These are phyloP conservation scores for Magnaporthiopsis rhizophila DNA, from an alignment of 2,329 filamentous ascomycete species.

Conservation along the genomic window DNA sequence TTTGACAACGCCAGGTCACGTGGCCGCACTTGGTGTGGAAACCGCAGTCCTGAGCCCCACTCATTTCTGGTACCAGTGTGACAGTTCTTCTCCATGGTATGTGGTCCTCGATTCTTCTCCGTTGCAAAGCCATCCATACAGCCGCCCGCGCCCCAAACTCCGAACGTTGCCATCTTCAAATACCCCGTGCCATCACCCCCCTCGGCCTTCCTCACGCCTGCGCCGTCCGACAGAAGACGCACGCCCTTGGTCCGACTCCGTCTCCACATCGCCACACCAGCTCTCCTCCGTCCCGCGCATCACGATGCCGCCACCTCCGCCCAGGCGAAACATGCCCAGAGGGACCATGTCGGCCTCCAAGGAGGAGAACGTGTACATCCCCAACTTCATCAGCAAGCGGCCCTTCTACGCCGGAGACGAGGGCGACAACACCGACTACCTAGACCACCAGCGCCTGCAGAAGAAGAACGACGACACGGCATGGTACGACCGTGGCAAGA, in stretches of 20 bases:
- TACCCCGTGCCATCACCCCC: too few species aligned
- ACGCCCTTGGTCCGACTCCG: too few species aligned
- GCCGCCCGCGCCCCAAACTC: too few species aligned
- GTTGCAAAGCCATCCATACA: too few species aligned
- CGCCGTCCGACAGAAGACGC: background rate
- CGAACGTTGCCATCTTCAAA: too few species aligned
- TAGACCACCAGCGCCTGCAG: conserved; percentile 88
- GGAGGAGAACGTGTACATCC: conserved; percentile 97
- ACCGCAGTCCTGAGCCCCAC: too few species aligned
- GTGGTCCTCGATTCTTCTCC: too few species aligned
- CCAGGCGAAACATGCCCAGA: conserved; percentile 1
- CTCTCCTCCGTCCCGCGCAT: too few species aligned
- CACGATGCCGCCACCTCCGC: conserved; percentile 5
- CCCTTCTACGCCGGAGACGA: conserved; percentile 88
- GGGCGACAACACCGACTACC: conserved; percentile 67
- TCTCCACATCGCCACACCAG: background rate
- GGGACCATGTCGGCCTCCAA: conserved; percentile 34
- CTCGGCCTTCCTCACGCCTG: too few species aligned
- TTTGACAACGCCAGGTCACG: background rate
- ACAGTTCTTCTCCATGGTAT: too few species aligned
- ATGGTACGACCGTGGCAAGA: conserved; percentile 91
- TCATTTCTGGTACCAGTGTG: too few species aligned
- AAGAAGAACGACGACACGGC: conserved; percentile 67
- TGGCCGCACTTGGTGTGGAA: background rate
- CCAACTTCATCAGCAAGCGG: conserved; percentile 94